Conservation (phyloP, 2,329 filamentous ascomycete species). For the Sporothrix brunneoviolacea region DNA sequence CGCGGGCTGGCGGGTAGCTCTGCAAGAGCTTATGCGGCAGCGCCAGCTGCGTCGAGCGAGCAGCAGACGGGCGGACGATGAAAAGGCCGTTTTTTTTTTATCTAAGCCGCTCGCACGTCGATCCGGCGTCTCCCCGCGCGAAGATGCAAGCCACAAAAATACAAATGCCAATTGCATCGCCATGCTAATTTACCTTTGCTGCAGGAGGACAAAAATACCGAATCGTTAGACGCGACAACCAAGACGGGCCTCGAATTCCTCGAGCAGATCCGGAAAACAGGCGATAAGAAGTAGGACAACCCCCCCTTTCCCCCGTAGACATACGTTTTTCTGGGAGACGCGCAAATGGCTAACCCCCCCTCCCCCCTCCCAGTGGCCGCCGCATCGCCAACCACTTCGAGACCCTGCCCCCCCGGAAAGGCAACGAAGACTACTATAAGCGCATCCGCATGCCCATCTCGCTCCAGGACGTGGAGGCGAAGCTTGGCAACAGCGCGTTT, state of each 20-base stretch:
- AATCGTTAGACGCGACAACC: slow-evolving; percentile 62
- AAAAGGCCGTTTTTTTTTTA: no score
- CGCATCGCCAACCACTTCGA: slow-evolving; percentile 71
- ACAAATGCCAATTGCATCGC: no score
- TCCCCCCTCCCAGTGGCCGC: slow-evolving; percentile 50
- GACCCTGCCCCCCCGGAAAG: slow-evolving; percentile 56
- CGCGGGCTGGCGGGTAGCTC: no score
- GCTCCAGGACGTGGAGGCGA: slow-evolving; percentile 67
- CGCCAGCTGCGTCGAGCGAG: no score
- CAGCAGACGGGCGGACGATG: no score
- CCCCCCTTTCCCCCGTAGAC: not conserved
- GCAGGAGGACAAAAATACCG: slow-evolving; percentile 39
- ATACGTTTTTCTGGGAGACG: not conserved
- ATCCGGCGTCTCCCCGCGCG: no score
- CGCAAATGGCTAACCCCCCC: not conserved
- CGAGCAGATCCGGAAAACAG: slow-evolving; percentile 65
- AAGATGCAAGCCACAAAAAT: no score
- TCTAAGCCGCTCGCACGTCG: no score
- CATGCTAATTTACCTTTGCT: not conserved
- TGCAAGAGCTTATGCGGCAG: not conserved
- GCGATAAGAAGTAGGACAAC: slow-evolving; percentile 68
- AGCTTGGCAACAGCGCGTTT: slow-evolving; percentile 64
- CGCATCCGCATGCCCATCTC: slow-evolving; percentile 72
- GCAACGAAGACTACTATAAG: slow-evolving; percentile 70
- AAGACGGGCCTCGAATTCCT: slow-evolving; percentile 67